phyloP scores from a whole-genome alignment of 2,329 filamentous ascomycete species.

The Colletotrichum tropicale region DNA sequence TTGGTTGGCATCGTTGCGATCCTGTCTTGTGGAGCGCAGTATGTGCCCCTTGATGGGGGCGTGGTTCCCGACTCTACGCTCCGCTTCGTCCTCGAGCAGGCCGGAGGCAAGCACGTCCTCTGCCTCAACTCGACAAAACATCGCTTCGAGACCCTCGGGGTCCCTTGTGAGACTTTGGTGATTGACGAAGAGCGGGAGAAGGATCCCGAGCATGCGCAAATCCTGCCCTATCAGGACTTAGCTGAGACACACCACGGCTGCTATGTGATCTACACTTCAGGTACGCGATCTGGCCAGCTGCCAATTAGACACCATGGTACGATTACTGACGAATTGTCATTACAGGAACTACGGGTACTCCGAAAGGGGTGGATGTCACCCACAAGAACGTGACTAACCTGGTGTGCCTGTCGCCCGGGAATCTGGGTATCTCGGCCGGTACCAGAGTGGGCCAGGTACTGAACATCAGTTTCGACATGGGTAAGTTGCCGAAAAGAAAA shows the following conservation, averaged over 20 bases:
- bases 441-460: conserved; percentile 59
- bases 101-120: conserved; percentile 46
- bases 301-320: background rate
- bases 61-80: conserved; percentile 55
- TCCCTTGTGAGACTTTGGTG: background rate
- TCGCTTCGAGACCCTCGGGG: background rate
- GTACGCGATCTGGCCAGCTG: conserved; percentile 17
- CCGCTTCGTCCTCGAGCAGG: conserved; percentile 51
- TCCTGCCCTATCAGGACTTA: conserved; percentile 22
- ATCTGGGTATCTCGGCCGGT: conserved; percentile 52
- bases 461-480: conserved; percentile 66
- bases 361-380: conserved; percentile 63
- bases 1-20: conserved; percentile 60
- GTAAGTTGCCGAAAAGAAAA: conserved; percentile 38
- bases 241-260: conserved; percentile 42
- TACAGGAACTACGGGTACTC: conserved; percentile 53
- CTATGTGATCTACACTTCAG: conserved; percentile 61
- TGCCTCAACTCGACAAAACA: conserved; percentile 40
- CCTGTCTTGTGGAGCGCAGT: conserved; percentile 63
- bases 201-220: background rate
- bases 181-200: conserved; percentile 7
- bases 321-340: background rate
- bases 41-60: conserved; percentile 63
- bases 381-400: conserved; percentile 36
- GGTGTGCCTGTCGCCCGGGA: conserved; percentile 20